phyloP scores from a whole-genome alignment of 805 yeast species.

The Ogataea siamensis region DNA sequence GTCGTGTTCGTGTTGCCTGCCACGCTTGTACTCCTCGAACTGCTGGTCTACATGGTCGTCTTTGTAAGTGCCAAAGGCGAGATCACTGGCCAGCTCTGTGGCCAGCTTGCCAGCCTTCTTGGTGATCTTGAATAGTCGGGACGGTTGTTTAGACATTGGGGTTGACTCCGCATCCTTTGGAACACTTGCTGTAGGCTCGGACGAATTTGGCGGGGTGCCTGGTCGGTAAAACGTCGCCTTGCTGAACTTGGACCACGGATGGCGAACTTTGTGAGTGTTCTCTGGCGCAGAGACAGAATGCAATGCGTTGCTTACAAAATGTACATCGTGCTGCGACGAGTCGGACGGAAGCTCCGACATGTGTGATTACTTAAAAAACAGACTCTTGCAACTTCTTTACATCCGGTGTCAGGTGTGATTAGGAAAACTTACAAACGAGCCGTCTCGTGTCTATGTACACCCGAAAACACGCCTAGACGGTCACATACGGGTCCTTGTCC shows the following conservation, averaged over 20 bases:
- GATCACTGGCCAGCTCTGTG: constrained; percentile 30
- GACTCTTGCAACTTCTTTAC: neutral
- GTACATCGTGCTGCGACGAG: neutral
- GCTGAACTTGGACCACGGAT: constrained; percentile 2
- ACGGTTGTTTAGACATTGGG: constrained; percentile 16
- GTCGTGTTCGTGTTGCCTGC: constrained; percentile 13
- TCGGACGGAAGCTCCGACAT: constrained; percentile 7
- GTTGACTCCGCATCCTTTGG: constrained; percentile 4
- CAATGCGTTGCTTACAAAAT: neutral
- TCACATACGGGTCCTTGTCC: constrained; percentile 46
- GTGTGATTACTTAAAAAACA: constrained; percentile 3
- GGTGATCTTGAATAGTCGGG: constrained; percentile 23
- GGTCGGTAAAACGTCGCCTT: constrained; percentile 3
- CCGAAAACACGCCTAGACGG: neutral
- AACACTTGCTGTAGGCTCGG: neutral
- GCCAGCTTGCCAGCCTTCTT: constrained; percentile 32
- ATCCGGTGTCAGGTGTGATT: neutral
- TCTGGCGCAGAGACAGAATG: constrained; percentile 4
- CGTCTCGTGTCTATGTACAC: no score
- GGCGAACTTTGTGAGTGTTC: constrained; percentile 2
- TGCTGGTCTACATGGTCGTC: constrained; percentile 18
- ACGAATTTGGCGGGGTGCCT: constrained; percentile 3
- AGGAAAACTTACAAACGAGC: neutral
- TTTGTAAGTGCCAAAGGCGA: constrained; percentile 30
- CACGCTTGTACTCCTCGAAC: constrained; percentile 14